phyloP scores from a whole-genome alignment of 129 eudicot species.

The Cynara cardunculus region DNA sequence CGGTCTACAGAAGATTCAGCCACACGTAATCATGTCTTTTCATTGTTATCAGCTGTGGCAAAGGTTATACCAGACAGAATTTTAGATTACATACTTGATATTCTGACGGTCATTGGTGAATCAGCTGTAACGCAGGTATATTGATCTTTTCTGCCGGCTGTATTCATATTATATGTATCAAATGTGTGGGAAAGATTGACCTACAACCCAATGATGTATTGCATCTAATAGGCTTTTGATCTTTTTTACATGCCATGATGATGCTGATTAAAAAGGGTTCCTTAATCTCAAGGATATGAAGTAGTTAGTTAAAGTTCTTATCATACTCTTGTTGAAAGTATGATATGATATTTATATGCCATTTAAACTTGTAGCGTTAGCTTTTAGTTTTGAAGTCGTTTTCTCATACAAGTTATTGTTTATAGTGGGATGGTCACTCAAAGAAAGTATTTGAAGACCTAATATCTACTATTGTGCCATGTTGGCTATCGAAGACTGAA shows the following conservation, averaged over 20 bases:
- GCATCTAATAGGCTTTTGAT: neutral
- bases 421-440: conserved; percentile 71
- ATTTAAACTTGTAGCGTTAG: neutral
- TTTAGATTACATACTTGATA: conserved; percentile 64
- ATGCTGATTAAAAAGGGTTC: neutral
- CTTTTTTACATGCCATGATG: neutral
- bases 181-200: neutral
- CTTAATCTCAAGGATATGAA: neutral
- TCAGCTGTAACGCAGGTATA: conserved; percentile 76
- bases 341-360: neutral
- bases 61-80: conserved; percentile 64
- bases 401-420: neutral
- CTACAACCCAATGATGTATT: neutral
- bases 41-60: conserved; percentile 64
- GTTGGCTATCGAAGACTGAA: conserved; percentile 61
- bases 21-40: conserved; percentile 71
- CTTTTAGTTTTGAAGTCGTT: neutral
- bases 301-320: conserved; percentile 7
- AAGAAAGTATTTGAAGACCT: conserved; percentile 77
- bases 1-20: conserved; percentile 52
- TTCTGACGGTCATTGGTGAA: conserved; percentile 56
- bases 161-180: neutral
- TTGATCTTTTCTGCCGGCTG: neutral
- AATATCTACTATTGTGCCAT: conserved; percentile 75
- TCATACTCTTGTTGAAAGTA: neutral